Evolutionary conservation across 2,329 filamentous ascomycete species (phyloP).

Genomic region (Westerdykella ornata): DNA sequence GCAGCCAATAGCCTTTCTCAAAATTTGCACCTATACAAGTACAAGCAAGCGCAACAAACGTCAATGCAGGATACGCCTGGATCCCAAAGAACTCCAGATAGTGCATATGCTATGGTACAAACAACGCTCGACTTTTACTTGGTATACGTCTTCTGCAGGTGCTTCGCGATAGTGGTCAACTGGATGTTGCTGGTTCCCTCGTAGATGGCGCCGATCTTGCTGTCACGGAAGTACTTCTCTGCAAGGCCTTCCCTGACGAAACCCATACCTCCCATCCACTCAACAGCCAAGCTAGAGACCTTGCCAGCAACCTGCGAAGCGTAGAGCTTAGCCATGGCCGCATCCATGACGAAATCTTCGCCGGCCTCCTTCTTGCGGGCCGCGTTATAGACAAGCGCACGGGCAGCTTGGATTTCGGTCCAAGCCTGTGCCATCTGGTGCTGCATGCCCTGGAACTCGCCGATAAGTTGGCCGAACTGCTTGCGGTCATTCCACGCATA

Average conservation of each 20-base stretch:
- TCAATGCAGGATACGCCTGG: too few species aligned
- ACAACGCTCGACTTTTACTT: conserved; percentile 30
- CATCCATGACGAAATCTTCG: conserved; percentile 88
- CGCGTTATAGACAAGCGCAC: conserved; percentile 91
- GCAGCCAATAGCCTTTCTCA: too few species aligned
- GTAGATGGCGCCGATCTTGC: conserved; percentile 97
- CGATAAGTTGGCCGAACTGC: conserved; percentile 89
- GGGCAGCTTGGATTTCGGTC: conserved; percentile 84
- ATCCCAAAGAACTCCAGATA: too few species aligned
- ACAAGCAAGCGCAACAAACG: too few species aligned
- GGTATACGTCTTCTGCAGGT: conserved; percentile 64
- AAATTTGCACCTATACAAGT: too few species aligned
- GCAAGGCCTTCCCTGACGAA: conserved; percentile 94
- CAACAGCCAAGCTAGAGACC: conserved; percentile 78
- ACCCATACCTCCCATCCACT: conserved; percentile 99
- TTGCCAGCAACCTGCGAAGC: conserved; percentile 85
- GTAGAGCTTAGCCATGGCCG: conserved; percentile 96
- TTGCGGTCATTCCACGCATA: conserved; percentile 98
- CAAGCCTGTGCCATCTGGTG: conserved; percentile 96
- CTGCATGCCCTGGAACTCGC: conserved; percentile 98
- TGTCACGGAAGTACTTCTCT: conserved; percentile 96
- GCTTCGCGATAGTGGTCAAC: conserved; percentile 63
- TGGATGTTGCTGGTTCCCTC: conserved; percentile 80
- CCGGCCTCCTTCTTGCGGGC: conserved; percentile 97
- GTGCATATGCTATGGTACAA: too few species aligned